A percentile compares a stretch with the other conserved stretches of the same genome.
These are phyloP conservation scores for Vaucheria bursata DNA, from an alignment of 352 stramenopile species.

Conservation along the genomic window DNA sequence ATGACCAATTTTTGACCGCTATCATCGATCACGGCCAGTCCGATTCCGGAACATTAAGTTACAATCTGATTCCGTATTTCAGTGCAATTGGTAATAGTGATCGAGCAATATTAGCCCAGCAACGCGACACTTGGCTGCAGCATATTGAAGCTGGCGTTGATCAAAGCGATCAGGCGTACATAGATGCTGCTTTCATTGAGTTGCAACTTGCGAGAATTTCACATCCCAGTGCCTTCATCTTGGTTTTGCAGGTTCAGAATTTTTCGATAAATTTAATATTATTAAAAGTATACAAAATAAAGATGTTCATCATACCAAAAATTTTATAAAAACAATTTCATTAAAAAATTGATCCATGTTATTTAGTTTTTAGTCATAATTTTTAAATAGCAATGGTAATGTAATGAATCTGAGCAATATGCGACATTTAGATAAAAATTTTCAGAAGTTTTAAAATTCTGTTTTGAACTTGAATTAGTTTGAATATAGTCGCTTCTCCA, in stretches of 20 bases:
- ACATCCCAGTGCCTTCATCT: constrained; percentile 25
- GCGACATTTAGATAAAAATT: no score
- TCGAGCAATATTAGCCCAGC: constrained; percentile 12
- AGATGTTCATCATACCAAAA: no score
- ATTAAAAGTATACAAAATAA: no score
- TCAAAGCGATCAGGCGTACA: constrained; percentile 14
- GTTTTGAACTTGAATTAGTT: no score
- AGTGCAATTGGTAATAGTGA: constrained; percentile 32
- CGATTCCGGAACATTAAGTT: constrained; percentile 11
- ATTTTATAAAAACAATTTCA: no score
- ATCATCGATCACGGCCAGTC: constrained; percentile 24
- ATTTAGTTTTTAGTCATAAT: no score
- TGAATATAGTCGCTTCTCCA: no score
- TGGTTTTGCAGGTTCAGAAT: constrained; percentile 27
- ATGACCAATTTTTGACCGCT: constrained; percentile 36
- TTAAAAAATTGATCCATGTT: no score
- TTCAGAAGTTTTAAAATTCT: no score
- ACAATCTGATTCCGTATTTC: constrained; percentile 22
- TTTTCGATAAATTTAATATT: no score
- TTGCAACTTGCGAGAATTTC: constrained; percentile 31
- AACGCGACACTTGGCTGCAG: constrained; percentile 28
- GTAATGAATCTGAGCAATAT: no score
- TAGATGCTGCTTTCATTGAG: constrained; percentile 38
- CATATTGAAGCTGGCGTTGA: constrained; percentile 24
- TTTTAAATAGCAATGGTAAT: no score